Evolutionary conservation across 352 stramenopile genomes (phyloP), one percentile per base, ranked within the genome.

Genomic region (Aphanomyces invadans): DNA sequence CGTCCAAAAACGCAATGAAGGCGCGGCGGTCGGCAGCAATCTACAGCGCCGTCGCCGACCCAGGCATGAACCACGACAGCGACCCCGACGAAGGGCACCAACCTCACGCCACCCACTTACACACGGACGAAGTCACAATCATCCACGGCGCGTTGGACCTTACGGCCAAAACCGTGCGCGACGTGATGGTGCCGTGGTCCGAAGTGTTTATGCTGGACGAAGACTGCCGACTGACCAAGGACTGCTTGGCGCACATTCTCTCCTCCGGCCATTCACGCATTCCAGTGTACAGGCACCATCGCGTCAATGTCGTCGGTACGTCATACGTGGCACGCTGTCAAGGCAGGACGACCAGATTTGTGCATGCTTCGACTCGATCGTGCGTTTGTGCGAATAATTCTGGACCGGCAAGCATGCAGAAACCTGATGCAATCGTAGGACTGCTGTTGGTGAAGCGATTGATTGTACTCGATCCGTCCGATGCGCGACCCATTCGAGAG

Each of bases 131-230:
- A 74, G 87, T 97, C 1, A 92, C 78, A 1, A 95, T 98, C 65
- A 95, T 98, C 59, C 87, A 96, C 68, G 95, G 92, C 32, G 89
- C 90, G 11, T 64, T 98, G 48, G 75, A 88, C 52, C 77, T 98
- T 48, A 88, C 83, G 19, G 77, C 86, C 45, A 97, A 92, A 66
- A 89, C 81, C 0, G 86, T 95, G 2, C 70, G 68, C 0, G 82
- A 97, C 62, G 81, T 95, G 19, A 97, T 95, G 83, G 96, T 95
- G 36, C 87, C 86, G 7, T 82, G 96, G 57, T 52, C 80, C 2
- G 68, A 93, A 45, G 84, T 97, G 1, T 97, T 84, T 75, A 91
- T 92, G 71, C 70, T 98, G 25, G 80, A 92, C 48, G 75, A 87
- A 55, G 78, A 94, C 65, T 86, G 80, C 10, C 71, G 86, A 28